Evolutionary conservation across 345 rosid species (phyloP).

Genomic region (Salix brachista): DNA sequence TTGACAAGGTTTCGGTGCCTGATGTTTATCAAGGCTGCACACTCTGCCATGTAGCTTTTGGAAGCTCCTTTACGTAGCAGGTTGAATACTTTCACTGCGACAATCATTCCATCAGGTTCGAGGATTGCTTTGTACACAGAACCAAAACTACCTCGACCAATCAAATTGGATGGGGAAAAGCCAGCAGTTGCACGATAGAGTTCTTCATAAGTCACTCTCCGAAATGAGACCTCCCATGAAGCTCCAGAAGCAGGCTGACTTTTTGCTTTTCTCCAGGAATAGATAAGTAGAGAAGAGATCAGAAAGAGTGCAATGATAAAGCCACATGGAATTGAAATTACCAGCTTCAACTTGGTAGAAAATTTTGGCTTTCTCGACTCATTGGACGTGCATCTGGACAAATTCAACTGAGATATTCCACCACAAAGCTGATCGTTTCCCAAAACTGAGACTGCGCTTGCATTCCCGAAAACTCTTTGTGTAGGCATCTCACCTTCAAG

Average conservation of each 20-base stretch:
- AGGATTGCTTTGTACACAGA: background rate
- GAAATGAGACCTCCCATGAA: background rate
- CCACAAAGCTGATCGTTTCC: conserved; percentile 14
- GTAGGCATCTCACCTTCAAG: conserved; percentile 10
- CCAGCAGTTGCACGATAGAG: background rate
- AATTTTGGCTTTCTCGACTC: background rate
- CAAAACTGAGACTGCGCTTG: background rate
- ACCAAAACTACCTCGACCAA: conserved; percentile 4
- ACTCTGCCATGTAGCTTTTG: conserved; percentile 3
- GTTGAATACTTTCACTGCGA: conserved; percentile 4
- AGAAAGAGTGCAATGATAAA: background rate
- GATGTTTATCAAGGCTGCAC: background rate
- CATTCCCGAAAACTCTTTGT: conserved; percentile 10
- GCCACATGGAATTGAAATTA: background rate
- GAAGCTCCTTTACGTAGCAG: background rate
- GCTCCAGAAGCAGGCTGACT: background rate
- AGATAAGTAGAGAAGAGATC: background rate
- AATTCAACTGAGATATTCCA: background rate
- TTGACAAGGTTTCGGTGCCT: conserved; percentile 1
- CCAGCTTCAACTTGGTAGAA: background rate
- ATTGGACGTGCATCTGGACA: background rate
- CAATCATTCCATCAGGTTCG: background rate
- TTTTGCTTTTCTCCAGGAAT: background rate
- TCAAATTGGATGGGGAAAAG: conserved; percentile 1
- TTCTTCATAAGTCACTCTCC: background rate